A percentile compares a stretch with the other conserved stretches of the same genome.
Conservation (phyloP, 2,329 filamentous ascomycete species). For the Cadophora malorum region DNA sequence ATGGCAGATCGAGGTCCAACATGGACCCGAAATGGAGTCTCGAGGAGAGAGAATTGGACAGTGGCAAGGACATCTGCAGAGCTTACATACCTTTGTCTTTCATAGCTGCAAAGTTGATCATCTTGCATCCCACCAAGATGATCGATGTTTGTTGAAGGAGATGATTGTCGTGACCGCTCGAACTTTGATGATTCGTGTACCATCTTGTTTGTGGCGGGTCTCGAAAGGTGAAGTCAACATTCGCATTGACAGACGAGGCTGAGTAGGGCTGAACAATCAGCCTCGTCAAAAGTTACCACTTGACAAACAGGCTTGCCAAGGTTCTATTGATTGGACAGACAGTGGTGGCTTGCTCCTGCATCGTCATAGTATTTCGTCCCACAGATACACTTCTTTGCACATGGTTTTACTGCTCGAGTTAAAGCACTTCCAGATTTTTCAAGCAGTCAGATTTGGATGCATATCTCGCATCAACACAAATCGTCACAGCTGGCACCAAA, state of each 20-base stretch:
- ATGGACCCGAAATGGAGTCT: neutral
- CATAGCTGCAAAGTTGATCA: neutral
- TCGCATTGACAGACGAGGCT: neutral
- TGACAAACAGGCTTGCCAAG: neutral
- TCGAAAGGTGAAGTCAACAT: constrained; percentile 1
- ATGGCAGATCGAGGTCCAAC: neutral
- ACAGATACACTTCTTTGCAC: no score
- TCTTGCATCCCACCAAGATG: neutral
- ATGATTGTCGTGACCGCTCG: neutral
- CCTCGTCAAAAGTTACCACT: neutral
- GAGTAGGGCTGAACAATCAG: neutral
- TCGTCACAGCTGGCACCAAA: no score
- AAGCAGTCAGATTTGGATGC: no score
- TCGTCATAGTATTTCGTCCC: no score
- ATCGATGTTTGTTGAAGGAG: neutral
- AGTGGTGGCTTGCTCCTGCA: neutral
- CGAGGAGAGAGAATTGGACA: neutral
- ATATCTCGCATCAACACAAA: no score
- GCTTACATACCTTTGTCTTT: neutral
- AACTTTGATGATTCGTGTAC: neutral
- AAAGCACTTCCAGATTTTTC: no score
- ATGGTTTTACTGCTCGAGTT: no score
- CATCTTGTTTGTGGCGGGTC: neutral
- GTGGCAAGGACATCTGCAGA: neutral
- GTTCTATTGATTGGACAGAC: neutral